Evolutionary conservation across 2,329 filamentous ascomycete genomes (phyloP).

Genomic region (Fusarium sp.): DNA sequence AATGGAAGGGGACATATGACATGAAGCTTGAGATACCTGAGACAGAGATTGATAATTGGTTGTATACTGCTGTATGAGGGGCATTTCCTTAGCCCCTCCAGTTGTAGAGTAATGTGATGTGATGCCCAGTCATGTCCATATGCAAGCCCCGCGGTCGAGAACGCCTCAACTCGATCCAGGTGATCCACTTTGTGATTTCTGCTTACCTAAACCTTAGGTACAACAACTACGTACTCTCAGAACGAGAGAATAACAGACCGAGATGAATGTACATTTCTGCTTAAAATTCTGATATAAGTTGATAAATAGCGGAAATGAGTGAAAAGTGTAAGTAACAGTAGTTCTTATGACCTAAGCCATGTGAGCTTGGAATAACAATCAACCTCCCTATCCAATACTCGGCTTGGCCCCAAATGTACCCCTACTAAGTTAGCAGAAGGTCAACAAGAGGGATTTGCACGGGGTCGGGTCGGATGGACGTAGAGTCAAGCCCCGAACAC

Average conservation of each 20-base stretch:
- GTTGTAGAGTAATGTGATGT: not conserved
- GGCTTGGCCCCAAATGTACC: not conserved
- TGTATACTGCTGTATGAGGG: not conserved
- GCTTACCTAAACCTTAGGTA: not conserved
- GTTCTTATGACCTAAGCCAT: not conserved
- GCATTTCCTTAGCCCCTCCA: constrained; percentile 22
- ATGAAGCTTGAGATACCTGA: not conserved
- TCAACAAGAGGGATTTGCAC: not conserved
- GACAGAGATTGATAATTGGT: not conserved
- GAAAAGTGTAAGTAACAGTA: not conserved
- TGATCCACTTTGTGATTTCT: constrained; percentile 7
- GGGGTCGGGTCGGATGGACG: not conserved
- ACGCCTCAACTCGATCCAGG: not conserved
- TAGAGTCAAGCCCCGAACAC: not conserved
- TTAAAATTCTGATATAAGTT: not conserved
- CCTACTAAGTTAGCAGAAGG: not conserved
- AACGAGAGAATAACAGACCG: not conserved
- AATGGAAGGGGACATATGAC: not conserved
- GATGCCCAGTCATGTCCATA: not conserved
- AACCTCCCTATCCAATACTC: no score
- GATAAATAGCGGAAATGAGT: not conserved
- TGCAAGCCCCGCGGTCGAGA: constrained; percentile 32
- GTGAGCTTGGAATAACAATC: not conserved
- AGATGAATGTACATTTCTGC: not conserved
- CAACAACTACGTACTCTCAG: not conserved